Base-by-base conservation (phyloP, 2,329 filamentous ascomycete genomes). In the Claviceps pazoutovae region DNA sequence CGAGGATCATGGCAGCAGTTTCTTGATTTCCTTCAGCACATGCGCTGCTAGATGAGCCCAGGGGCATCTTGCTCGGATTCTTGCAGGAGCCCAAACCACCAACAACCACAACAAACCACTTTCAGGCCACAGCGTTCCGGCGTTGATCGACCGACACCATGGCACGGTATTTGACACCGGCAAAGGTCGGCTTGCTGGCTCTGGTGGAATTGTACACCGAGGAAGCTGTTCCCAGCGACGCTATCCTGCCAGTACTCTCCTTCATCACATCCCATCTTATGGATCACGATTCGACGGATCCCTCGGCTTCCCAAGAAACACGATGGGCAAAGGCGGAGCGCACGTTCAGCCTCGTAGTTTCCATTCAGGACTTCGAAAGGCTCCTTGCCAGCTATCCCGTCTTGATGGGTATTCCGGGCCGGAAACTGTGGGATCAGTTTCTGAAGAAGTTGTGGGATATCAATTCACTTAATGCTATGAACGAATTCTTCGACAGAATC, bases 381-480 rank as follows among this genome's bases (percentile, higher is more conserved):
- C 67, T 81, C n/a, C 72, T 83, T 16, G 62, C 65, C 19, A 68
- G 72, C 30, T 73, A 77, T 57, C 70, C 74, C 5, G 73, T 78
- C 30, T 66, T 75, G 26, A 70, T 73, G 59, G 74, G 75, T 39
- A 70, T 88, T 52, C 85, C 88, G 0, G 88, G 88, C 2, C 78
- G 86, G 47, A 84, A 79, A n/a, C 69, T 96, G n/a, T 93, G 90
- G 81, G 89, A 97, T 62, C 71, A 85, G 2, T 87, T 96, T 52
- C 75, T 97, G 13, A 78, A 80, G 51, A 84, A 82, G 56, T 71
- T 97, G 23, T 97, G 93, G 91, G 75, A 76, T 16, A 80, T 97
- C 57, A 82, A 90, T 62, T 91, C 85, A 19, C 76, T 94, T 11
- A 80, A 97, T 67, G 79, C 82, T 0, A 69, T 97, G n/a, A 81